phyloP scores from a whole-genome alignment of 1,284 basidiomycete species.

The Naganishia sp. region DNA sequence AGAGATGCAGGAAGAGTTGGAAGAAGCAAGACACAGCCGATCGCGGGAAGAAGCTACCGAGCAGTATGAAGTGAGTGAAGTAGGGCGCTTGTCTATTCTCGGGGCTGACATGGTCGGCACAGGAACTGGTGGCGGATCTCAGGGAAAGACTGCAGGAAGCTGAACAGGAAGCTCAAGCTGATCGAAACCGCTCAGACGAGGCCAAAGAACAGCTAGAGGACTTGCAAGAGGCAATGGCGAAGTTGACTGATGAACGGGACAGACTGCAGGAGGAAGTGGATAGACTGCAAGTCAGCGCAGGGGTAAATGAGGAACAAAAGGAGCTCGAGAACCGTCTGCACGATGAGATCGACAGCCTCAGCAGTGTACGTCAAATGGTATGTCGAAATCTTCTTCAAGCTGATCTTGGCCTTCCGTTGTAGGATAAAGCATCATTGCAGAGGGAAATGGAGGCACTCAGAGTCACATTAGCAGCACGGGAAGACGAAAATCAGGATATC shows the following conservation, averaged over 20 bases:
- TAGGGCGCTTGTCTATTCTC: background rate
- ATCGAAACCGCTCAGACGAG: slow-evolving; percentile 60
- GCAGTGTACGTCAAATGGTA: slow-evolving; percentile 55
- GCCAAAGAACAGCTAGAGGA: slow-evolving; percentile 64
- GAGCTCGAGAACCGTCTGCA: slow-evolving; percentile 20
- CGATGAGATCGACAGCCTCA: slow-evolving; percentile 64
- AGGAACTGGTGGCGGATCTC: slow-evolving; percentile 61
- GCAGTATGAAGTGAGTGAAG: slow-evolving; percentile 64
- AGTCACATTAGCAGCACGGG: slow-evolving; percentile 36
- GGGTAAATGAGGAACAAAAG: slow-evolving; percentile 20
- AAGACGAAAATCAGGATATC: slow-evolving; percentile 52
- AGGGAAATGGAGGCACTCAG: slow-evolving; percentile 43
- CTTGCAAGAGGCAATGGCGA: slow-evolving; percentile 56
- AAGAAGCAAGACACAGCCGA: slow-evolving; percentile 55
- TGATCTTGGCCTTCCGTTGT: background rate
- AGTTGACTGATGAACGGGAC: slow-evolving; percentile 61
- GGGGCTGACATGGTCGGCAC: background rate
- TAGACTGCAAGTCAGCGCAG: slow-evolving; percentile 28
- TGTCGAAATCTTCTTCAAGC: background rate
- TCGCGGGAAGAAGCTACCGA: slow-evolving; percentile 60
- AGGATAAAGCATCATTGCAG: slow-evolving; percentile 50
- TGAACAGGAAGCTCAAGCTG: slow-evolving; percentile 56
- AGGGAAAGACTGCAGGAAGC: slow-evolving; percentile 69
- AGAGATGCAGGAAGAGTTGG: slow-evolving; percentile 63
- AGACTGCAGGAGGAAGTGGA: slow-evolving; percentile 61